Evolutionary conservation across 2,329 filamentous ascomycete genomes (phyloP), one percentile per base, ranked within the genome.

Genomic region (Neodidymelliopsis sp.): DNA sequence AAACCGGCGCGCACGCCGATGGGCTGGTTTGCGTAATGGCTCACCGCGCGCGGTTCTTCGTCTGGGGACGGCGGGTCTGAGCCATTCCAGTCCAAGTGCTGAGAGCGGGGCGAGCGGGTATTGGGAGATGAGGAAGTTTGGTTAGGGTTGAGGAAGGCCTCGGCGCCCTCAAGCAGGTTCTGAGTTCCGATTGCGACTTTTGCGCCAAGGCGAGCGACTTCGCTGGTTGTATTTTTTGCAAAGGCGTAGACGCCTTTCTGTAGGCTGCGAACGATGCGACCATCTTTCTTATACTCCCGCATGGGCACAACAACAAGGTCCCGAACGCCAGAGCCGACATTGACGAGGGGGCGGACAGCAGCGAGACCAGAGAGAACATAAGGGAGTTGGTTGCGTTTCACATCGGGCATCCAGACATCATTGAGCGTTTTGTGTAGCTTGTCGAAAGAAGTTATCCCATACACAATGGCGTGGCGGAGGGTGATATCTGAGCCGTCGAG

Each of bases 161-260:
- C 95, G 0, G 92, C 91, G 13, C 89, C 89, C 67, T 96, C 89
- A 1, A 99, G 82, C 12, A 92, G 85, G n/a, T 89, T 94, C 66
- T 97, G 94, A 3, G 95, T 96, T 24, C 94, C 94, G 38, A 97
- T 90, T 0, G 93, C 93, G 39, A 97, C 79, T 73, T 97, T 97
- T 34, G 94, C 94, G 10, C 94, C 93, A 0, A 99, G 80, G 64
- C 94, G 94, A 56, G 96, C 89, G n/a, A 97, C 81, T 68, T 97
- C 94, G 0, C 89, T 95, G 2, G 92, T 92, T 0, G 94, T 99
- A 1, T 91, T 97, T 65, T 89, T 92, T 25, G 90, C 92, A 73
- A 99, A 99, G 2, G 90, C 88, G 7, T 87, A 79, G 0, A 92
- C 91, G 2, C 95, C 94, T 74, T 96, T 97, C 53, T 91, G 87